Percentiles rank a stretch among this genome's conserved stretches.
These are phyloP conservation scores for Kalaharituber pfeilii DNA, from an alignment of 2,329 filamentous ascomycete genomes.

Conservation along the genomic window DNA sequence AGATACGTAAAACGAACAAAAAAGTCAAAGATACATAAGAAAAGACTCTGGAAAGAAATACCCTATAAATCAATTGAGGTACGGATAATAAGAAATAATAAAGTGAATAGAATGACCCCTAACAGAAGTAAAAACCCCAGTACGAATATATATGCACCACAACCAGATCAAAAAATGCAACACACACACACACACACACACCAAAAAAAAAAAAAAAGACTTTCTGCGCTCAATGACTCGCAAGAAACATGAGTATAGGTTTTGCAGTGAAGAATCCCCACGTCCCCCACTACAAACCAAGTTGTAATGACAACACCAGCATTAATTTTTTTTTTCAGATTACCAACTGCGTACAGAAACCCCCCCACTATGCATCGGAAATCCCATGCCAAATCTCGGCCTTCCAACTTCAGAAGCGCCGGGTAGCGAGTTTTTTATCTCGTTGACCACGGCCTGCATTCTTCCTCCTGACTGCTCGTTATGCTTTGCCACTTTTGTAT, in stretches of 20 bases:
- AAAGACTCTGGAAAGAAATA: constrained; percentile 4
- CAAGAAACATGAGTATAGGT: too few relatives aligned
- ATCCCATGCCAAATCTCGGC: background rate
- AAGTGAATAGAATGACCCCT: too few relatives aligned
- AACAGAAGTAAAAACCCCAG: background rate
- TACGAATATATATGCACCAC: background rate
- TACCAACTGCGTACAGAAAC: background rate
- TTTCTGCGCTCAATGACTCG: background rate
- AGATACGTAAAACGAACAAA: constrained; percentile 1
- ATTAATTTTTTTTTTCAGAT: background rate
- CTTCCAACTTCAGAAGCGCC: background rate
- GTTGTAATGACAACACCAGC: too few relatives aligned
- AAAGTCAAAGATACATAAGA: constrained; percentile 9
- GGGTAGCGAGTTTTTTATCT: constrained; percentile 10
- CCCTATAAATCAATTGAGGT: constrained; percentile 1
- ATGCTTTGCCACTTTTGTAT: constrained; percentile 70
- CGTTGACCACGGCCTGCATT: constrained; percentile 54
- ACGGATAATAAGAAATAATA: background rate
- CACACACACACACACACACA: too few relatives aligned
- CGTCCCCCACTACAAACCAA: too few relatives aligned
- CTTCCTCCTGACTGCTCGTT: constrained; percentile 72
- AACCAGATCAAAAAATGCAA: background rate
- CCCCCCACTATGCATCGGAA: background rate
- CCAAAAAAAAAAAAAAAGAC: background rate
- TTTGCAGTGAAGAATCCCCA: too few relatives aligned